Base-by-base conservation (phyloP, 75 land plant species). In the Cupressus sempervirens region DNA sequence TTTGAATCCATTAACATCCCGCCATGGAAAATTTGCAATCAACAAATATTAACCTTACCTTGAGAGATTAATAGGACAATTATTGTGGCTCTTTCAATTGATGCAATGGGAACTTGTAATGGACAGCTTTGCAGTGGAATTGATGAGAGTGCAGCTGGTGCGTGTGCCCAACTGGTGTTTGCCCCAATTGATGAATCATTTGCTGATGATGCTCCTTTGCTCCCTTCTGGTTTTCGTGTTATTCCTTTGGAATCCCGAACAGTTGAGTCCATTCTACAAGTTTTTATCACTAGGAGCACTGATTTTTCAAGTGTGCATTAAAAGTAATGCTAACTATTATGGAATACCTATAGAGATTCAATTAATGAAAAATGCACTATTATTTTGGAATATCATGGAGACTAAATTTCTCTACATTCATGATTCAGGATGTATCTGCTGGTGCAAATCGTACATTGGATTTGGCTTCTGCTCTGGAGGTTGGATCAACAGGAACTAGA, bases 141-240 rank as follows among this genome's bases (percentile, higher is more conserved):
- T 58, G 97, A 95, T 86, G 97, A 95, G 52, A 93, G 87, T 87
- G 90, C 93, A 34, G 89, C 91, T 3, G 97, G 99, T 70, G 95
- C 94, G 20, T 95, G 92, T 83, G 92, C 95, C n/a, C 93, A 97
- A 80, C 94, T 97, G 76, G 89, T 95, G 72, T 97, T 95, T 88
- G 94, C 99, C 67, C 97, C 99, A 30, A 94, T 97, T 77, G 96
- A 95, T 89, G 97, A 95, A 34, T 89, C 91, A 72, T 89, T 97
- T 70, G 91, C 96, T 58, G 97, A 95, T 87, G 99, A 97, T 89
- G 93, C 92, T 48, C 91, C 92, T 11, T 81, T 97, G 7, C 86
- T 97, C 29, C 97, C 99, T 5, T 97, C 97, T 83, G 97, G 99
- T 15, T 97, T 97, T 74, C 90, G 99, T 4, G 90, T 97, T 53